These are phyloP conservation scores for Ascoidea asiatica DNA, from an alignment of 805 yeast genomes.

Conservation along the genomic window DNA sequence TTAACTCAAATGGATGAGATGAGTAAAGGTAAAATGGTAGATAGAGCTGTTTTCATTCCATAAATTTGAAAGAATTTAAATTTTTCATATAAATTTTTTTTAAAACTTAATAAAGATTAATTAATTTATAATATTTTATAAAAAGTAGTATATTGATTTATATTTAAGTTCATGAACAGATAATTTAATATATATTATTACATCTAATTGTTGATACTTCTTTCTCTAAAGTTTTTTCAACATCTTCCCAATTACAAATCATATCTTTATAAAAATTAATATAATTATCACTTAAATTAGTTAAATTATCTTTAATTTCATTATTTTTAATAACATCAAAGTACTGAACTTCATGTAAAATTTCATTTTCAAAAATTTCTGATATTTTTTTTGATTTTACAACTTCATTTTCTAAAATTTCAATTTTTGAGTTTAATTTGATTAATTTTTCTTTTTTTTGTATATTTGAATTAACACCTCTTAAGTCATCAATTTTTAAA, in stretches of 20 bases:
- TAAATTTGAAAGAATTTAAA: no score
- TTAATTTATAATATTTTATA: no score
- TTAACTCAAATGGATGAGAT: not conserved
- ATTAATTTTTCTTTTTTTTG: constrained; percentile 35
- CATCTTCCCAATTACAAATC: constrained; percentile 57
- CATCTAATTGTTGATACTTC: no score
- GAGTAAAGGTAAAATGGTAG: not conserved
- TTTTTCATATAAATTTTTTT: no score
- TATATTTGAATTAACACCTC: constrained; percentile 37
- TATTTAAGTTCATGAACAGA: no score
- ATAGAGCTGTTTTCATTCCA: not conserved
- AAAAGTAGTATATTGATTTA: no score
- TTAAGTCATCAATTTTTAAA: constrained; percentile 43
- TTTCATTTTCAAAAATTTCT: constrained; percentile 42
- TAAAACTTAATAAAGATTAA: no score
- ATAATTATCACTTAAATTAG: constrained; percentile 64
- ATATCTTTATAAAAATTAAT: constrained; percentile 57
- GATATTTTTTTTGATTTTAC: constrained; percentile 35
- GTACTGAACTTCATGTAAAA: constrained; percentile 39
- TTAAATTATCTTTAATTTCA: constrained; percentile 62
- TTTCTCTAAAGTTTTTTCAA: constrained; percentile 23
- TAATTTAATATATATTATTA: no score
- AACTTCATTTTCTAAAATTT: constrained; percentile 34
- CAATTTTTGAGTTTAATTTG: constrained; percentile 35
- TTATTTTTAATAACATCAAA: constrained; percentile 72